Conservation (phyloP, 495 filamentous ascomycete genomes). For the Paragyromitra xinjiangensis region DNA sequence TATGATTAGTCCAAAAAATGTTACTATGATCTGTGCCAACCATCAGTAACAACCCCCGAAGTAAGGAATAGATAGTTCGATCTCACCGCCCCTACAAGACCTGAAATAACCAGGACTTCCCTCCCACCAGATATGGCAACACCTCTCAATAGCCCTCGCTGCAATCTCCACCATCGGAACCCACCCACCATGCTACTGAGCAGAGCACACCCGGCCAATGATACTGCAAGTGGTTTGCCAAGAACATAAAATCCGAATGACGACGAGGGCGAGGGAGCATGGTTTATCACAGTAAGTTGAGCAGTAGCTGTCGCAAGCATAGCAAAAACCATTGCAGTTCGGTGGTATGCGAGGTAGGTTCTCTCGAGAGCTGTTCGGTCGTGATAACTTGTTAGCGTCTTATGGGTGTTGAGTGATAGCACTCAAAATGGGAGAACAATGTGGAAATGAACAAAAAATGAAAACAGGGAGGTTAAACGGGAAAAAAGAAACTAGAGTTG, state of each 20-base stretch:
- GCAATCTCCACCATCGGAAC: slow-evolving; percentile 74
- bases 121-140: slow-evolving; percentile 73
- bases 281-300: slow-evolving; percentile 75
- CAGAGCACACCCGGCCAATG: slow-evolving; percentile 69
- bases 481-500: slow-evolving; percentile 33
- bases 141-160: slow-evolving; percentile 72
- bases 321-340: slow-evolving; percentile 74
- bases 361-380: slow-evolving; percentile 72
- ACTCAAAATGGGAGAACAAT: slow-evolving; percentile 12
- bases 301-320: slow-evolving; percentile 73
- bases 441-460: slow-evolving; percentile 22
- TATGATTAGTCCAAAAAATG: slow-evolving; percentile 31
- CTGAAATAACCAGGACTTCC: slow-evolving; percentile 69
- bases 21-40: slow-evolving; percentile 18
- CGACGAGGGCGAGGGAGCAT: slow-evolving; percentile 58
- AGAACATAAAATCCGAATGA: slow-evolving; percentile 69
- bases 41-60: not conserved
- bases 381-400: slow-evolving; percentile 37
- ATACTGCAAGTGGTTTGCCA: slow-evolving; percentile 70
- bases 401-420: slow-evolving; percentile 21
- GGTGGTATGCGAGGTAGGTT: slow-evolving; percentile 80
- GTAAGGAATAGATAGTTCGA: not conserved
- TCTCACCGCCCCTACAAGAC: slow-evolving; percentile 65
- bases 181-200: slow-evolving; percentile 67
- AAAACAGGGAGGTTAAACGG: not conserved